These are phyloP conservation scores for Trametes pubescens DNA, from an alignment of 1,284 basidiomycete genomes.

Conservation along the genomic window DNA sequence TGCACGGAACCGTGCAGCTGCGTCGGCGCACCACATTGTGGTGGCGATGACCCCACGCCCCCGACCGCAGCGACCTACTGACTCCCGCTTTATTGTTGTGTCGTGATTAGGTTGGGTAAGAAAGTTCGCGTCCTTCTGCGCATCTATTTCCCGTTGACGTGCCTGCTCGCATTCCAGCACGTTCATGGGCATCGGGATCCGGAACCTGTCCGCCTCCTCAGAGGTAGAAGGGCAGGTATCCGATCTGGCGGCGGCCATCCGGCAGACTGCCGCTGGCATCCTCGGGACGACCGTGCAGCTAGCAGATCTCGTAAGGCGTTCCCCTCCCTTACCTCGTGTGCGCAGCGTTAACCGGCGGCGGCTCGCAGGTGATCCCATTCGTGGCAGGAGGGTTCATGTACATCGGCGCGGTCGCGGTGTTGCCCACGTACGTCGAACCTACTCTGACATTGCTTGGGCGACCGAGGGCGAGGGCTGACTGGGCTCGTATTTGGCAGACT, in stretches of 20 bases:
- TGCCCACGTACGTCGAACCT: constrained; percentile 75
- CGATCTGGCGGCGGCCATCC: constrained; percentile 74
- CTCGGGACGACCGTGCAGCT: constrained; percentile 82
- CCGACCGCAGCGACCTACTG: constrained; percentile 6
- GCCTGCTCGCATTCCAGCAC: constrained; percentile 57
- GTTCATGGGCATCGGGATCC: constrained; percentile 89
- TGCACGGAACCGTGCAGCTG: constrained; percentile 8
- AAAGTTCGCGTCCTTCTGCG: not conserved
- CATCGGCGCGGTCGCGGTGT: constrained; percentile 89
- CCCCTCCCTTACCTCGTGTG: constrained; percentile 19
- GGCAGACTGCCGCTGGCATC: constrained; percentile 76
- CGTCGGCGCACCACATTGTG: not conserved
- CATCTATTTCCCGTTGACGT: constrained; percentile 15
- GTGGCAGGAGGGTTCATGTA: constrained; percentile 94
- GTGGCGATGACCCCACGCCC: not conserved
- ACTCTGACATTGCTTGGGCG: constrained; percentile 6
- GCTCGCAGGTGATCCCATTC: constrained; percentile 81
- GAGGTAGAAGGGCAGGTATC: constrained; percentile 50
- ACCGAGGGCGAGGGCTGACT: not conserved
- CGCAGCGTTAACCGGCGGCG: constrained; percentile 16
- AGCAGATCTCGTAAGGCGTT: constrained; percentile 74
- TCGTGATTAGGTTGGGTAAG: constrained; percentile 39
- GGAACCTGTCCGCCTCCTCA: constrained; percentile 66
- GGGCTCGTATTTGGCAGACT: constrained; percentile 56
- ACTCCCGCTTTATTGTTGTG: constrained; percentile 16